Evolutionary conservation across 768 basidiomycete species (phyloP).

Genomic region (Hericium coralloides): DNA sequence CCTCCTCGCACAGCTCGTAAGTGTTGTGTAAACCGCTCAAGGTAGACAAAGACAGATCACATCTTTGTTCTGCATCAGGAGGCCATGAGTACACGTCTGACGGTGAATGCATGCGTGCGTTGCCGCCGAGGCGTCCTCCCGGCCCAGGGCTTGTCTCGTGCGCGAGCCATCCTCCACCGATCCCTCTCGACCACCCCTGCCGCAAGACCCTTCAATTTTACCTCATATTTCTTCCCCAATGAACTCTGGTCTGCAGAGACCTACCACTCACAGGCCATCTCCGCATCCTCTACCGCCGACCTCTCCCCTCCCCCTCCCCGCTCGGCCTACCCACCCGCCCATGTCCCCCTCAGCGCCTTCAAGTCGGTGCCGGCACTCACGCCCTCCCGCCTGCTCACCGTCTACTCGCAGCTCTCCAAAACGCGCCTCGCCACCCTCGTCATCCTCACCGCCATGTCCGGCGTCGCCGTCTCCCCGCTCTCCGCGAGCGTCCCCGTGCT

Average conservation of each 20-base stretch:
- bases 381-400: constrained; percentile 41
- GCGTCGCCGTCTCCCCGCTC: constrained; percentile 87
- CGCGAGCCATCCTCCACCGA: background rate
- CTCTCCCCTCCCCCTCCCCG: background rate
- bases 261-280: background rate
- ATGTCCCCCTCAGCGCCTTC: constrained; percentile 14
- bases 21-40: no score
- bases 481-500: constrained; percentile 79
- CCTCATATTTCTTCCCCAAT: constrained; percentile 62
- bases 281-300: background rate
- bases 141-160: background rate
- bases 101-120: background rate
- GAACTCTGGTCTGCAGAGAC: constrained; percentile 33
- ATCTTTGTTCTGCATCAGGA: background rate
- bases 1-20: no score
- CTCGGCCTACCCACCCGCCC: background rate
- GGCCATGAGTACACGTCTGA: background rate
- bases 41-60: no score
- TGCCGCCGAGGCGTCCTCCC: background rate
- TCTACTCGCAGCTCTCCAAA: constrained; percentile 82
- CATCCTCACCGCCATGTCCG: constrained; percentile 83
- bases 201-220: constrained; percentile 22
- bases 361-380: constrained; percentile 30
- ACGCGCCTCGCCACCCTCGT: constrained; percentile 75
- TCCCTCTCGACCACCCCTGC: constrained; percentile 10